Conservation (phyloP, 2,329 filamentous ascomycete genomes). For the Calonectria pteridis region DNA sequence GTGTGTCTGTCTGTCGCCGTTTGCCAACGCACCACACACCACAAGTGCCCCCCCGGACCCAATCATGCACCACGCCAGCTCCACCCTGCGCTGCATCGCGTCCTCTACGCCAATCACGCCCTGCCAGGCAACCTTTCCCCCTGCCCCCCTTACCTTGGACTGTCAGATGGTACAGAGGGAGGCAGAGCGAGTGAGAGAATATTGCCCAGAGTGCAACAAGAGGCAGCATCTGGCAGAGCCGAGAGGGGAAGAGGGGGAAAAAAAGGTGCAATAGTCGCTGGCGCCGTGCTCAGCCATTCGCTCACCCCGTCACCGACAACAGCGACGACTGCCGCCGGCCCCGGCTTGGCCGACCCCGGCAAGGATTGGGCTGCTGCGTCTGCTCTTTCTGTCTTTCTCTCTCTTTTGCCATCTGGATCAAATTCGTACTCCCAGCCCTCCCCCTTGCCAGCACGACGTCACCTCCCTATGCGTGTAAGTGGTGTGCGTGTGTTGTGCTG, state of each 20-base stretch:
- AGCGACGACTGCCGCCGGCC: constrained; percentile 18
- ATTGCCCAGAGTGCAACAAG: not conserved
- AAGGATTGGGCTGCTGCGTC: constrained; percentile 11
- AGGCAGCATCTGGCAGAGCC: not conserved
- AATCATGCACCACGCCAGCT: constrained; percentile 46
- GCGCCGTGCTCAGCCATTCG: constrained; percentile 8
- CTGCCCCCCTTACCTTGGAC: not conserved
- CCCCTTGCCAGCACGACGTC: not conserved
- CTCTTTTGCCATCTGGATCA: not conserved
- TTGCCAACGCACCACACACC: constrained; percentile 41
- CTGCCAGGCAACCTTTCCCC: constrained; percentile 35
- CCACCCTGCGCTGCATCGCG: constrained; percentile 31
- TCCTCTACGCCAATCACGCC: constrained; percentile 38
- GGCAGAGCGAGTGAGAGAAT: not conserved
- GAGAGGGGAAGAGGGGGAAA: not conserved
- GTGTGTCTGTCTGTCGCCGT: constrained; percentile 25
- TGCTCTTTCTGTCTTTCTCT: not conserved
- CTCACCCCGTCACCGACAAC: constrained; percentile 23
- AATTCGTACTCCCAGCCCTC: not conserved
- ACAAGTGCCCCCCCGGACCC: constrained; percentile 31
- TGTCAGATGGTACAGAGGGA: constrained; percentile 30
- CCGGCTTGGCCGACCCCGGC: constrained; percentile 28
- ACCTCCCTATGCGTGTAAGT: not conserved
- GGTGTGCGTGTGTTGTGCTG: not conserved
- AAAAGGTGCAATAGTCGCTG: constrained; percentile 3